Evolutionary conservation across 176 grass and related monocot species (phyloP).

Genomic region (Chloris gayana): DNA sequence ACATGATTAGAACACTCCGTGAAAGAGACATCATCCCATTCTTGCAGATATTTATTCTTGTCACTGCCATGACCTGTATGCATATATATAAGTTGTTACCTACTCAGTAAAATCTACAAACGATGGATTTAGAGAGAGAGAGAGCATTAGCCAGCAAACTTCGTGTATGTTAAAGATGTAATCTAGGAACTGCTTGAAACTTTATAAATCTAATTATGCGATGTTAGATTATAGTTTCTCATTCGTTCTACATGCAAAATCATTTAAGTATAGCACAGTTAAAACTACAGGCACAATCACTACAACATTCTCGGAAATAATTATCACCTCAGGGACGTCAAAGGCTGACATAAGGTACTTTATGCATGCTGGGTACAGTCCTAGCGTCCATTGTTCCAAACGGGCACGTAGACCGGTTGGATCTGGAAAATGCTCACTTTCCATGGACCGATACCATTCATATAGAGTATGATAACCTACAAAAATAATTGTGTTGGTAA

Average conservation of each 20-base stretch:
- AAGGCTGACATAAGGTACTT: constrained; percentile 99
- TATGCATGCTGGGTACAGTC: constrained; percentile 95
- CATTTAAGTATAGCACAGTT: not conserved
- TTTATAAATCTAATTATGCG: constrained; percentile 18
- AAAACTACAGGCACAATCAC: not conserved
- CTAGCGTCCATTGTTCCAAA: constrained; percentile 93
- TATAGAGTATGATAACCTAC: constrained; percentile 86
- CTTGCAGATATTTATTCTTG: constrained; percentile 85
- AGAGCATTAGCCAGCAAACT: not conserved
- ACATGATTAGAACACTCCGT: constrained; percentile 61
- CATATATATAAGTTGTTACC: constrained; percentile 1
- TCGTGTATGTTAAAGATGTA: not conserved
- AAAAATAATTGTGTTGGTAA: constrained; percentile 1
- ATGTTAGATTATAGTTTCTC: not conserved
- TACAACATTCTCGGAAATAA: not conserved
- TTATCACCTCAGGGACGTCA: constrained; percentile 83
- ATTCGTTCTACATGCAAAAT: not conserved
- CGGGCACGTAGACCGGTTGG: constrained; percentile 81
- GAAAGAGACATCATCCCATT: constrained; percentile 66
- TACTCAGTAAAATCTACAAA: constrained; percentile 24
- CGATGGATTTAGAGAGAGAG: not conserved
- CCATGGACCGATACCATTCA: constrained; percentile 96
- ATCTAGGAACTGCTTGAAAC: constrained; percentile 1
- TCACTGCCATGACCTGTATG: constrained; percentile 68
- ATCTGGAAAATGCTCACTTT: constrained; percentile 96